Evolutionary conservation across 148 eudicot species (phyloP).

Genomic region (Rhododendron simsii): DNA sequence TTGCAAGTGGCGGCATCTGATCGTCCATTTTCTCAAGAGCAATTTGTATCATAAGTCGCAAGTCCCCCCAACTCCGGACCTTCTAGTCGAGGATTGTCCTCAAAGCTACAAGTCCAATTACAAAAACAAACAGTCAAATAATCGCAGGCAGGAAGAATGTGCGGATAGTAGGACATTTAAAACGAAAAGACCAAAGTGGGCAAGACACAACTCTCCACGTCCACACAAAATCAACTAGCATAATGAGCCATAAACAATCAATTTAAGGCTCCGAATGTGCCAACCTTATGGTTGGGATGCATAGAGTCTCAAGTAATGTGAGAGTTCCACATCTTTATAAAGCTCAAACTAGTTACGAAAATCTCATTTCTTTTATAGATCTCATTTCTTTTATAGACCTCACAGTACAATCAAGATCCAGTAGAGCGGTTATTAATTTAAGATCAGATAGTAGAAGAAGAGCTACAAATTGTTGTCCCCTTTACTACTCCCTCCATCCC

Average conservation of each 20-base stretch:
- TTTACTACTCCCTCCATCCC: not conserved
- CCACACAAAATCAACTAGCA: not conserved
- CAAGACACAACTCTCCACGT: not conserved
- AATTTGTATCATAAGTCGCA: conserved; percentile 80
- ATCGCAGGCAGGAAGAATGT: not conserved
- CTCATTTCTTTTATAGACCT: not conserved
- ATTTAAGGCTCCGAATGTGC: not conserved
- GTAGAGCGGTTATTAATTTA: not conserved
- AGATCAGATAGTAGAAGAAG: not conserved
- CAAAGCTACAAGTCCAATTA: conserved; percentile 46
- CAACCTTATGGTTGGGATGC: not conserved
- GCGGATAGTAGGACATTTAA: not conserved
- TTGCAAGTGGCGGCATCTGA: conserved; percentile 19
- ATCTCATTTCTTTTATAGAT: not conserved
- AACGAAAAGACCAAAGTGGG: not conserved
- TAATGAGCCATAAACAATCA: not conserved
- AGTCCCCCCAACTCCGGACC: conserved; percentile 91
- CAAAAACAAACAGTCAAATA: not conserved
- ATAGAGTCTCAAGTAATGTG: not conserved
- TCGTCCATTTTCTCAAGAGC: conserved; percentile 31
- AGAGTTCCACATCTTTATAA: not conserved
- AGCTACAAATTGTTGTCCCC: not conserved
- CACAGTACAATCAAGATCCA: not conserved
- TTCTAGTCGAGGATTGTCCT: conserved; percentile 80
- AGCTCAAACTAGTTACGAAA: not conserved